Percentiles rank a stretch among this genome's conserved stretches.
phyloP scores from a whole-genome alignment of 2,329 filamentous ascomycete species.

The Fusarium sp. region DNA sequence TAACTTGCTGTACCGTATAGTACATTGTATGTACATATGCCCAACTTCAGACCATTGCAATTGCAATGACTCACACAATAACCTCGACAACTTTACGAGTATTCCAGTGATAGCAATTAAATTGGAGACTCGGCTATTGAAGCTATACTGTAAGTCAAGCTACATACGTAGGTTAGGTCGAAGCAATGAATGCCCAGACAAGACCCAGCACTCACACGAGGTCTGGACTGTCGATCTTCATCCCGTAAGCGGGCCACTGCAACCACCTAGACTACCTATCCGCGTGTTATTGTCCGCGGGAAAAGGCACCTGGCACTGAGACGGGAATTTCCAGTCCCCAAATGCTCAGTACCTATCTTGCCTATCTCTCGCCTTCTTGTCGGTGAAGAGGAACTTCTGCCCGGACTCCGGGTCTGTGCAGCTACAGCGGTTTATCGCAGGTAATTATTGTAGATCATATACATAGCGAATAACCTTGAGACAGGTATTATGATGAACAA shows the following conservation, averaged over 20 bases:
- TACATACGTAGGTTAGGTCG: background rate
- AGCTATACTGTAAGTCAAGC: constrained; percentile 2
- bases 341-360: background rate
- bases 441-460: background rate
- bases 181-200: background rate
- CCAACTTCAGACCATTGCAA: background rate
- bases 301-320: background rate
- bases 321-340: background rate
- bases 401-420: constrained; percentile 19
- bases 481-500: constrained; percentile 11
- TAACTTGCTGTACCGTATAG: background rate
- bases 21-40: background rate
- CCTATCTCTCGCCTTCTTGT: constrained; percentile 22
- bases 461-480: constrained; percentile 14
- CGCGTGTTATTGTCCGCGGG: constrained; percentile 18
- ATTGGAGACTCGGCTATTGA: background rate
- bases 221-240: constrained; percentile 37
- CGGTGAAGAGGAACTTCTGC: constrained; percentile 24
- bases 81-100: constrained; percentile 2
- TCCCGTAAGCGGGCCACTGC: constrained; percentile 24
- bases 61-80: constrained; percentile 11
- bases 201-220: constrained; percentile 7
- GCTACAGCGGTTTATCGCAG: background rate
- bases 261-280: background rate
- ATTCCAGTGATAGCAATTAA: background rate